Conservation (phyloP, 2,329 filamentous ascomycete species). For the Akanthomyces muscarius region DNA sequence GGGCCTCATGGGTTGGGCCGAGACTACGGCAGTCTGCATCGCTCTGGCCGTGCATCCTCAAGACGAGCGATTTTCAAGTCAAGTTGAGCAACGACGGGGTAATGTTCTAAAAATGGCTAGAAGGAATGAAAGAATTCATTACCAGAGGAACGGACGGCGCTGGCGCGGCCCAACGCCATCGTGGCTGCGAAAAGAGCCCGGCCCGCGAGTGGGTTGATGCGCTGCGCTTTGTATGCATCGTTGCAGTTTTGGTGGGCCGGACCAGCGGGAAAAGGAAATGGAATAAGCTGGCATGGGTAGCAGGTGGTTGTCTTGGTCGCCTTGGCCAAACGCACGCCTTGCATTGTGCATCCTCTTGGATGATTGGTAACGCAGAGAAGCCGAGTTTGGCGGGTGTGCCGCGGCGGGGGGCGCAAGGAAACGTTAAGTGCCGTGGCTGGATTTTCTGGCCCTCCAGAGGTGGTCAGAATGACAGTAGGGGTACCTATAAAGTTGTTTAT, state of each 20-base stretch:
- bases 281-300: not conserved
- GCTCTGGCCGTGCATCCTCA: not conserved
- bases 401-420: not conserved
- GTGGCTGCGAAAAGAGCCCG: conserved; percentile 2
- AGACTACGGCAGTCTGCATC: not conserved
- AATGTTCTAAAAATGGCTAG: not conserved
- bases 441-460: too few relatives aligned
- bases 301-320: not conserved
- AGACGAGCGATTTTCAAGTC: not conserved
- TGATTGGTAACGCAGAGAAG: conserved; percentile 9
- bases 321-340: conserved; percentile 7
- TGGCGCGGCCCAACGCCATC: conserved; percentile 11
- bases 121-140: not conserved
- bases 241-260: conserved; percentile 2
- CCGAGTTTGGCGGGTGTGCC: not conserved
- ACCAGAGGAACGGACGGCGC: not conserved
- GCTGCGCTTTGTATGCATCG: not conserved
- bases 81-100: not conserved
- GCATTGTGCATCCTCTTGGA: not conserved
- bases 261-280: not conserved
- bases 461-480: too few relatives aligned
- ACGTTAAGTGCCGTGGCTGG: not conserved
- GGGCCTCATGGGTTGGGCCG: not conserved
- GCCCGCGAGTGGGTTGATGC: conserved; percentile 8
- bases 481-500: not conserved